Conservation (phyloP, 805 yeast species). For the Zygoascus bituminiphila region DNA sequence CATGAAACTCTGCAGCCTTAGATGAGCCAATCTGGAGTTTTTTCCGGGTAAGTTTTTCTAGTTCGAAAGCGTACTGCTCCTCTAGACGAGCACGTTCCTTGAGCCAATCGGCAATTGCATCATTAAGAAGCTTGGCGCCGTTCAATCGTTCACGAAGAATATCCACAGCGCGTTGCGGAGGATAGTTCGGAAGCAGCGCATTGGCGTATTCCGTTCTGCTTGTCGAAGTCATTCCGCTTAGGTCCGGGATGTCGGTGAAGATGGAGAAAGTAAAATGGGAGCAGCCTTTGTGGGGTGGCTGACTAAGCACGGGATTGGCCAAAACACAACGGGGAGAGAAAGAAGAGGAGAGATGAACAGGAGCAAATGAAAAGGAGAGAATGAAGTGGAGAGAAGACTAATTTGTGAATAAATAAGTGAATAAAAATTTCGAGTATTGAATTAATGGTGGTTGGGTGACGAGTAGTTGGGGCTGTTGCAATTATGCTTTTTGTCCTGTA, state of each 20-base stretch:
- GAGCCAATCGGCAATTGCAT: slow-evolving; percentile 54
- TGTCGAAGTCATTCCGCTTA: slow-evolving; percentile 1
- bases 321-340: not conserved
- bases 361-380: too few species aligned
- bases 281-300: too few species aligned
- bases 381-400: too few species aligned
- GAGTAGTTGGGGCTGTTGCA: too few species aligned
- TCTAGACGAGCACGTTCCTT: slow-evolving; percentile 44
- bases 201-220: slow-evolving; percentile 29
- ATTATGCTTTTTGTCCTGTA: too few species aligned
- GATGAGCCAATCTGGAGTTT: slow-evolving; percentile 15
- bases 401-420: too few species aligned
- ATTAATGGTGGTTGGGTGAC: too few species aligned
- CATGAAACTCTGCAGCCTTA: not conserved
- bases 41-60: slow-evolving; percentile 32
- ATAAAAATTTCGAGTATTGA: too few species aligned
- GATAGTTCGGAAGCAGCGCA: slow-evolving; percentile 36
- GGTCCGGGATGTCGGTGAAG: too few species aligned
- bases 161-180: slow-evolving; percentile 54
- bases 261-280: too few species aligned
- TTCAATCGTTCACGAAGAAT: slow-evolving; percentile 48
- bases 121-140: slow-evolving; percentile 48
- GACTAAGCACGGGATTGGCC: not conserved
- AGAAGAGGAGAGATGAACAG: too few species aligned
- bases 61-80: slow-evolving; percentile 40